phyloP scores from a whole-genome alignment of 352 stramenopile genomes.

The Globisporangium yorkense region DNA sequence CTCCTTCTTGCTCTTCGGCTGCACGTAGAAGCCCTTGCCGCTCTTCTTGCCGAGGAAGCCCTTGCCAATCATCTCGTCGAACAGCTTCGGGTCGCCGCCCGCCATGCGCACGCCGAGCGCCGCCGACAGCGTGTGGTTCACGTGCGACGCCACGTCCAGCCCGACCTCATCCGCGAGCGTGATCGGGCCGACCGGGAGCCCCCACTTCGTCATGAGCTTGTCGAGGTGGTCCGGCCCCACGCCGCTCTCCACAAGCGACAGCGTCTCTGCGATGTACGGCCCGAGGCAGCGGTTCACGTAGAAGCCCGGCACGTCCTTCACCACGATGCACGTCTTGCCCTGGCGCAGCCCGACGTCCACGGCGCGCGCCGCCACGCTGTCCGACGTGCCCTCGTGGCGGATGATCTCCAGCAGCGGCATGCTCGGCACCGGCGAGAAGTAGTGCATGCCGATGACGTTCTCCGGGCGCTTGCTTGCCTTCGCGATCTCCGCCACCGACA shows the following conservation, averaged over 20 bases:
- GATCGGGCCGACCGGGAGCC: constrained; percentile 96
- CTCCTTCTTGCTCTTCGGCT: constrained; percentile 90
- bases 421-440: constrained; percentile 96
- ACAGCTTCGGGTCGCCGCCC: constrained; percentile 87
- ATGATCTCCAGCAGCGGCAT: constrained; percentile 99
- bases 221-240: constrained; percentile 93
- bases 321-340: constrained; percentile 97
- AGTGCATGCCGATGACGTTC: constrained; percentile 98
- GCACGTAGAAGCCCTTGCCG: constrained; percentile 97
- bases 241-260: constrained; percentile 90
- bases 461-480: constrained; percentile 74
- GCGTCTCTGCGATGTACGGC: constrained; percentile 90
- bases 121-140: constrained; percentile 89
- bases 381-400: constrained; percentile 89
- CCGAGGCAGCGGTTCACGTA: constrained; percentile 98
- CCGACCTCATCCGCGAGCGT: constrained; percentile 96
- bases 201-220: constrained; percentile 94
- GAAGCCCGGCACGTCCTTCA: constrained; percentile 99
- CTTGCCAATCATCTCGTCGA: constrained; percentile 95
- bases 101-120: constrained; percentile 95
- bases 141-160: constrained; percentile 95
- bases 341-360: constrained; percentile 95
- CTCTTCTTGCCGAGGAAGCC: constrained; percentile 96
- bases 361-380: constrained; percentile 86
- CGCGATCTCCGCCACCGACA: constrained; percentile 95